Evolutionary conservation across 2,329 filamentous ascomycete genomes (phyloP), one percentile per base, ranked within the genome.

Genomic region (Arachnomyces sp.): DNA sequence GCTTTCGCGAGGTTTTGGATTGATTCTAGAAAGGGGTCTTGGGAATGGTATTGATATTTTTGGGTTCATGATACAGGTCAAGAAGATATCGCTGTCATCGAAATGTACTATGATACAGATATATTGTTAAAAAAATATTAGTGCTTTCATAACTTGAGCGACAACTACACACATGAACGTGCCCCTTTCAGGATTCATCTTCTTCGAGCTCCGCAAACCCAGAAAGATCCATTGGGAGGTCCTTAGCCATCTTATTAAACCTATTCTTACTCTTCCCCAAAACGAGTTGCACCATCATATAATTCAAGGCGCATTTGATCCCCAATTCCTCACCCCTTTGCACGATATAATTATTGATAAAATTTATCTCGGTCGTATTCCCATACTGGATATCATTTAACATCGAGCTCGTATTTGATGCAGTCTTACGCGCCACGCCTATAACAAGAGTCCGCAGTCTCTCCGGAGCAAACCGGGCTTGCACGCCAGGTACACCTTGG

Each of bases 291-390:
- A 83, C 68, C 31, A 93, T 68, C 69, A 85, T 74, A 52, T 81
- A 80, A 56, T 94, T 92, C 45, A 82, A 69, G 8, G 78, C 76
- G 52, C 80, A 80, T 37, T 76, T 69, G n/a, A 95, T 68, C 1
- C 86, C 85, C 44, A 89, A 53, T 56, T 85, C 76, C 51, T 77
- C 73, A 0, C 84, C 92, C 31, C 82, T 75, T 37, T 69, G 73
- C 25, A 93, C 72, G 44, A 98, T 83, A 65, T 90, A 98, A 1
- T 89, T 90, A 58, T 93, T 95, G 50, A 90, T 75, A 54, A 82
- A 94, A 34, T 89, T 78, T 31, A 95, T 76, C 53, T 95, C 87
- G 0, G 86, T 87, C 43, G 71, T 64, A 45, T 67, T 65, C 1
- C 84, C 82, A 1, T 63, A 59, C 8, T 76, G 65, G 9, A 89